A percentile compares a stretch with the other conserved stretches of the same genome.
These are phyloP conservation scores for Magnusiomyces ingens DNA, from an alignment of 1,139 yeast genomes.

Conservation along the genomic window DNA sequence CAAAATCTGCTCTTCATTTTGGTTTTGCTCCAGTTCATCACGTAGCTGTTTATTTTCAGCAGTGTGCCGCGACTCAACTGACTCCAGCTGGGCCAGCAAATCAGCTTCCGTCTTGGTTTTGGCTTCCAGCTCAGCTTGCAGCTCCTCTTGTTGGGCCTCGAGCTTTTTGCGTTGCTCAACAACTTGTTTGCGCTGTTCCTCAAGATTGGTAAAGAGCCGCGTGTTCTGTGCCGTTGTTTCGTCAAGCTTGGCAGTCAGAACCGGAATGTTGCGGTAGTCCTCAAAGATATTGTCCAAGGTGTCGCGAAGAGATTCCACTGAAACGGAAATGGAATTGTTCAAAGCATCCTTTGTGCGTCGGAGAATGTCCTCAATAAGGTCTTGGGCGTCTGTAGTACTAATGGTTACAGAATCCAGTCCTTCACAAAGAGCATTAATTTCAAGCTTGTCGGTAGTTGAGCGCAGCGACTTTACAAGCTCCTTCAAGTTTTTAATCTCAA, in stretches of 20 bases:
- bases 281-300: not conserved
- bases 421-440: not conserved
- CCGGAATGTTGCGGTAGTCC: not conserved
- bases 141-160: not conserved
- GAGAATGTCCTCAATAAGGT: too few relatives aligned
- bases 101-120: too few relatives aligned
- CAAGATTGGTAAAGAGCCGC: not conserved
- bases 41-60: not conserved
- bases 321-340: not conserved
- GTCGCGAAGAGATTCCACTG: not conserved
- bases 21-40: not conserved
- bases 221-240: constrained; percentile 1
- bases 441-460: not conserved
- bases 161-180: not conserved
- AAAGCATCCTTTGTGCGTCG: too few relatives aligned
- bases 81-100: too few relatives aligned
- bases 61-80: not conserved
- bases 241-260: not conserved
- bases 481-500: not conserved
- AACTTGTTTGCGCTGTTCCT: not conserved
- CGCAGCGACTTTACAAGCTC: not conserved
- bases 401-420: too few relatives aligned
- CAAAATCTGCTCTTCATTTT: constrained; percentile 4
- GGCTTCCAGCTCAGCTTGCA: too few relatives aligned
- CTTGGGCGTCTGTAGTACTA: too few relatives aligned